These are phyloP conservation scores for Erodium texanum DNA, from an alignment of 441 rosid genomes.

Conservation along the genomic window DNA sequence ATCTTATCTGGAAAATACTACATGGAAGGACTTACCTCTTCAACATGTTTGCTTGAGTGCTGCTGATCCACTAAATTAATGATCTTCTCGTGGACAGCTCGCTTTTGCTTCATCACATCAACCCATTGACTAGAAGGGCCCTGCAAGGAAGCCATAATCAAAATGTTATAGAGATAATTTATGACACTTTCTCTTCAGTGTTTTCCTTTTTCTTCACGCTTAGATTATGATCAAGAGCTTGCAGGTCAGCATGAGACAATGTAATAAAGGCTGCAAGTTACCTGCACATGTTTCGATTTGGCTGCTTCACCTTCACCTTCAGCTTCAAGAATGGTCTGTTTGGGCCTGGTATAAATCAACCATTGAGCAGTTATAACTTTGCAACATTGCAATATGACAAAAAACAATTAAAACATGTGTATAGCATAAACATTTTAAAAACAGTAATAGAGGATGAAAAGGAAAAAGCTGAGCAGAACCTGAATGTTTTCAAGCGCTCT, in stretches of 20 bases:
- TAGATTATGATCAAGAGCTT: not conserved
- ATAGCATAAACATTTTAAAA: not conserved
- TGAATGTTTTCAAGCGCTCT: constrained; percentile 73
- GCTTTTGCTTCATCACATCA: constrained; percentile 89
- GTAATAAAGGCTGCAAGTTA: constrained; percentile 19
- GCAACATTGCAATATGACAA: not conserved
- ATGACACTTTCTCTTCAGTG: not conserved
- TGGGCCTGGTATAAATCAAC: constrained; percentile 52
- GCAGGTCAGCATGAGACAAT: constrained; percentile 1
- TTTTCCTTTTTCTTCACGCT: not conserved
- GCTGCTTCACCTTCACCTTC: constrained; percentile 97
- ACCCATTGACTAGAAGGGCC: constrained; percentile 63
- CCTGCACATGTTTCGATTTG: constrained; percentile 64
- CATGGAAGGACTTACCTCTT: constrained; percentile 31
- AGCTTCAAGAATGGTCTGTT: constrained; percentile 94
- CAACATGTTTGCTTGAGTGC: constrained; percentile 37
- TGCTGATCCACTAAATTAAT: constrained; percentile 62
- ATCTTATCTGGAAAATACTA: not conserved
- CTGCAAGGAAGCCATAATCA: constrained; percentile 31
- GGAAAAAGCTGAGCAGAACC: constrained; percentile 30
- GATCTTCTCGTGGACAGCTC: constrained; percentile 71
- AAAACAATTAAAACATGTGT: not conserved
- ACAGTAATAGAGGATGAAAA: not conserved
- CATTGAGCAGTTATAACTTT: constrained; percentile 14
- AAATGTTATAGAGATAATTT: no score